Percentiles rank a stretch among this genome's conserved stretches.
phyloP scores from a whole-genome alignment of 2,329 filamentous ascomycete genomes.

The Scedosporium minutisporum region DNA sequence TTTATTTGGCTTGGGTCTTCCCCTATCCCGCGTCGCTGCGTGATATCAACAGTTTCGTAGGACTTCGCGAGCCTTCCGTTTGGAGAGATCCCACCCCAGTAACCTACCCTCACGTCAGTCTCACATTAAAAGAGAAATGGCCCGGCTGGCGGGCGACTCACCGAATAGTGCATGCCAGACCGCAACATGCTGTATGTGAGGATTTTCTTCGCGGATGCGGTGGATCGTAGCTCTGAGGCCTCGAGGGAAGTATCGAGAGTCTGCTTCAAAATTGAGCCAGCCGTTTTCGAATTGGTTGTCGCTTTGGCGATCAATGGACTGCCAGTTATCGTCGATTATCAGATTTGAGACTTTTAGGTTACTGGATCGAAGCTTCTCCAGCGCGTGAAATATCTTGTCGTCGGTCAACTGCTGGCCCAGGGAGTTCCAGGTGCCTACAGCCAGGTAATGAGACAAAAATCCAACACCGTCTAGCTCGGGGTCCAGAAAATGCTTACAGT shows the following conservation, averaged over 20 bases:
- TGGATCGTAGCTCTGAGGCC: conserved; percentile 65
- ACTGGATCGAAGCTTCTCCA: conserved; percentile 60
- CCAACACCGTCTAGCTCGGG: background rate
- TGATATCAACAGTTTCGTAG: conserved; percentile 62
- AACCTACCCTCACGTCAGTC: conserved; percentile 35
- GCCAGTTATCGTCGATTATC: conserved; percentile 98
- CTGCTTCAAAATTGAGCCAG: conserved; percentile 82
- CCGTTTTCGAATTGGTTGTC: conserved; percentile 46
- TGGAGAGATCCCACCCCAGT: conserved; percentile 83
- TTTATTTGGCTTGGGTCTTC: conserved; percentile 40
- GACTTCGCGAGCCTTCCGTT: conserved; percentile 61
- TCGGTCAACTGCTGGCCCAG: conserved; percentile 77
- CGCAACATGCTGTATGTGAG: conserved; percentile 70
- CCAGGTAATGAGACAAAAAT: background rate
- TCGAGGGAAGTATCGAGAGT: conserved; percentile 65
- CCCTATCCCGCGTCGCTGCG: conserved; percentile 19
- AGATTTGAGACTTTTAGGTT: conserved; percentile 73
- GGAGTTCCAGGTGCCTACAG: conserved; percentile 76
- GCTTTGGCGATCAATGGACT: conserved; percentile 53
- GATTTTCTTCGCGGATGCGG: conserved; percentile 59
- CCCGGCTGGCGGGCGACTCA: background rate
- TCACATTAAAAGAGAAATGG: background rate
- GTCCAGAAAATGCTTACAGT: conserved; percentile 47
- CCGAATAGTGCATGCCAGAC: conserved; percentile 84
- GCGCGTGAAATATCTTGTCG: conserved; percentile 64